Evolutionary conservation across 2,329 filamentous ascomycete genomes (phyloP), one percentile per base, ranked within the genome.

Genomic region (Cylindrodendrum hubeiense): DNA sequence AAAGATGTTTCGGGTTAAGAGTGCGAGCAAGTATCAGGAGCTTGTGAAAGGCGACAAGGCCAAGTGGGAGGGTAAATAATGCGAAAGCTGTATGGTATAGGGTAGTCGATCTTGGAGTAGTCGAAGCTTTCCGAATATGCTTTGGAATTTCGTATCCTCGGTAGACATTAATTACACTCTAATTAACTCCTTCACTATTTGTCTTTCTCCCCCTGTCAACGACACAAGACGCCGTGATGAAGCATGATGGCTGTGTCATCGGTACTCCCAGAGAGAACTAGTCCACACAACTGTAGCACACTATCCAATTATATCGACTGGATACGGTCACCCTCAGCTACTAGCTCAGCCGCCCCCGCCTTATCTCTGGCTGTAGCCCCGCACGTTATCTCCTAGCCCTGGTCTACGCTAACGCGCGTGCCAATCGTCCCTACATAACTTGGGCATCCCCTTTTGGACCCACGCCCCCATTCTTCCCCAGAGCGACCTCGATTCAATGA

Each of bases 1-100:
- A 1, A 79, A 79, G 67, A 39, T 22, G 3, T 54, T 77, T 8
- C 68, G 77, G 4, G 50, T 63, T 10, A 65, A 55, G 28, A 74
- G 66, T 17, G 64, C 70, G 2, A 7, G 33, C 1, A 65, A 65
- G 15, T 74, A 71, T 19, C 51, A 49, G 30, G 52, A 66, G 22
- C 33, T 74, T n/a, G 70, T 66, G 2, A 17, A 33, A 5, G 30
- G 21, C 7, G 53, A 66, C 37, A 66, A 54, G 28, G 19, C 30
- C 17, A 37, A 65, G 30, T 52, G 46, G 47, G 22, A 44, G n/a
- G 12, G 34, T n/a, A 26, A 60, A 22, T 50, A 21, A 33, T 19
- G 4, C 8, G 15, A 17, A 49, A 13, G 17, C 19, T 9, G 17
- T 13, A 6, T 5, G 37, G 37, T 39, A n/a, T n/a, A 39, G 37